A percentile compares a stretch with the other conserved stretches of the same genome.
Conservation (phyloP, 2,329 filamentous ascomycete species). For the Macroventuria anomochaeta region DNA sequence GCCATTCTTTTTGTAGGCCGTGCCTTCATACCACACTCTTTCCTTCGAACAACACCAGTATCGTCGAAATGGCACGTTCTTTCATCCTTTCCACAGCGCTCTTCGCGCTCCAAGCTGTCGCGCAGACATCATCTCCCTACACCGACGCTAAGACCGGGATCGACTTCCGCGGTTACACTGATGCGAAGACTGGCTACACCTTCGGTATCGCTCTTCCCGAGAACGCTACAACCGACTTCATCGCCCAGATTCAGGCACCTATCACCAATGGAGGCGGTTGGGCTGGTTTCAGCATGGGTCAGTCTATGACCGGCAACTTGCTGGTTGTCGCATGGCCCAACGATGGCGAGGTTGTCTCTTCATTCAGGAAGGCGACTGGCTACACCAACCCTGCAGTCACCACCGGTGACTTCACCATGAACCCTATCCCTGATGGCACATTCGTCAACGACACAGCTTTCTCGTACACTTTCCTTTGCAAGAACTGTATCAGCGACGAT, state of each 20-base stretch:
- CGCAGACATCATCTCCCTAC: conserved; percentile 36
- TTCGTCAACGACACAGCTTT: conserved; percentile 61
- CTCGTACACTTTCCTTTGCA: conserved; percentile 63
- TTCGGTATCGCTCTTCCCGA: conserved; percentile 62
- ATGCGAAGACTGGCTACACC: conserved; percentile 50
- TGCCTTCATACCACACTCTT: conserved; percentile 31
- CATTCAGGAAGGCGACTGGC: conserved; percentile 55
- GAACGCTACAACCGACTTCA: conserved; percentile 59
- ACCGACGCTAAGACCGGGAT: conserved; percentile 45
- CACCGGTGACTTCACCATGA: conserved; percentile 51
- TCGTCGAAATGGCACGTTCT: conserved; percentile 37
- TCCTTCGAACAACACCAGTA: conserved; percentile 9
- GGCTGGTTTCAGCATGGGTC: conserved; percentile 58
- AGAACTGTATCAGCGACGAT: conserved; percentile 42
- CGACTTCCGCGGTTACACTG: conserved; percentile 41
- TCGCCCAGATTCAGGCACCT: conserved; percentile 57
- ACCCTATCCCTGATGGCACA: conserved; percentile 59
- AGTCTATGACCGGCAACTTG: conserved; percentile 57
- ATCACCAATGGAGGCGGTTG: conserved; percentile 58
- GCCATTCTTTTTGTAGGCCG: conserved; percentile 35
- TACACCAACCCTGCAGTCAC: conserved; percentile 58
- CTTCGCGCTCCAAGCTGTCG: conserved; percentile 33
- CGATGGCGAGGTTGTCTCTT: conserved; percentile 55
- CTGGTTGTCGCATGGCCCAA: conserved; percentile 63
- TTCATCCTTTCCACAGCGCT: conserved; percentile 36